phyloP scores from a whole-genome alignment of 805 yeast genomes.

The Myxozyma neglecta region DNA sequence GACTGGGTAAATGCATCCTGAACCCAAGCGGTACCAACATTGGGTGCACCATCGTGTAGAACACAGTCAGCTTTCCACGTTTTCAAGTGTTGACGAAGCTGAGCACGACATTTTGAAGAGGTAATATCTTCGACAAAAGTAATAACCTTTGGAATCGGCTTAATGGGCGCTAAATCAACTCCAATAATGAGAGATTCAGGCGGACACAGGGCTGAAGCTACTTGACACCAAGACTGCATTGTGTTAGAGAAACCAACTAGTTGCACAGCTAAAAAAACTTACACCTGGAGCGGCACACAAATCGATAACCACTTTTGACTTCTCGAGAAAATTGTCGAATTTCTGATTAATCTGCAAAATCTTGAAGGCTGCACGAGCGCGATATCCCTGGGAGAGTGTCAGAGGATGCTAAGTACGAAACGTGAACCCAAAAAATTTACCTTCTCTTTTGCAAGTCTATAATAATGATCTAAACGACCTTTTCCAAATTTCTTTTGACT shows the following conservation, averaged over 20 bases:
- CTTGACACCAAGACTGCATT: constrained; percentile 89
- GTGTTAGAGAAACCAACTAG: neutral
- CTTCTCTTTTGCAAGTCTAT: constrained; percentile 92
- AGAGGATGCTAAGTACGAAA: constrained; percentile 1
- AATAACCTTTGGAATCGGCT: constrained; percentile 90
- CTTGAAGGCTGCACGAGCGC: constrained; percentile 98
- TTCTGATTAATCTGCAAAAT: constrained; percentile 93
- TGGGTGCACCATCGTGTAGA: constrained; percentile 99
- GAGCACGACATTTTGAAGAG: constrained; percentile 95
- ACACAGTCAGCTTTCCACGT: constrained; percentile 97
- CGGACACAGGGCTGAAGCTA: constrained; percentile 91
- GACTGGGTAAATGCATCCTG: constrained; percentile 99
- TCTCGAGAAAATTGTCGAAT: constrained; percentile 90
- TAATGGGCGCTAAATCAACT: constrained; percentile 98
- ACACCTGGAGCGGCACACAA: constrained; percentile 97
- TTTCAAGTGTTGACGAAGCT: constrained; percentile 90
- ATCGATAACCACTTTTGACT: constrained; percentile 94
- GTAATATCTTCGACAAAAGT: constrained; percentile 97
- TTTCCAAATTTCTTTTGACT: constrained; percentile 53
- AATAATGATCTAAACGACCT: constrained; percentile 99
- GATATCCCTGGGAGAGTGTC: constrained; percentile 58
- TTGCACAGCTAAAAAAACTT: constrained; percentile 1
- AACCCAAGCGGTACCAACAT: constrained; percentile 99
- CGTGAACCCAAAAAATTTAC: constrained; percentile 29
- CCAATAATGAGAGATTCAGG: constrained; percentile 91